These are phyloP conservation scores for Oryza meridionalis DNA, from an alignment of 176 grass and related monocot species.

Conservation along the genomic window DNA sequence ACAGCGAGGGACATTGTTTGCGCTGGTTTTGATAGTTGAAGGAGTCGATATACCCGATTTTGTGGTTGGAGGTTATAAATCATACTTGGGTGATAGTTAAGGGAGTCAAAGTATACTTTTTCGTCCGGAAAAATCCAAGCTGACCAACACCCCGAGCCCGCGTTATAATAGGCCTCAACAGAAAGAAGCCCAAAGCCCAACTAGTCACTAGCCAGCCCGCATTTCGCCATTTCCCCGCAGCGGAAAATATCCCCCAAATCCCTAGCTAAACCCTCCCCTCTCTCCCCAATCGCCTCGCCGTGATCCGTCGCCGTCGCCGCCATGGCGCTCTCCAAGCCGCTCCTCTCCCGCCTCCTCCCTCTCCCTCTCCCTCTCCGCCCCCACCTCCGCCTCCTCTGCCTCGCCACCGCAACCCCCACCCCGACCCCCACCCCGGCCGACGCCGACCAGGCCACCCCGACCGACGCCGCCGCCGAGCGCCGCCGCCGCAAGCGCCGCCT, in stretches of 20 bases:
- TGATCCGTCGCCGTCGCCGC: constrained; percentile 29
- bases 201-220: too few species aligned
- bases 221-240: background rate
- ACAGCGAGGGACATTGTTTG: too few species aligned
- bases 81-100: too few species aligned
- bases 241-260: constrained; percentile 35
- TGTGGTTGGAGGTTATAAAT: too few species aligned
- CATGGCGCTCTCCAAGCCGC: constrained; percentile 58
- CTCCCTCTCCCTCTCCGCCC: constrained; percentile 50
- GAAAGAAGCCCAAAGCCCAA: background rate
- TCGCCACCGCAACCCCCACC: background rate
- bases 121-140: too few species aligned
- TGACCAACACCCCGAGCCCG: too few species aligned
- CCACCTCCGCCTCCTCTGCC: constrained; percentile 46
- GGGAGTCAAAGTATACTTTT: too few species aligned
- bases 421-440: background rate
- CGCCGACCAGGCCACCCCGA: constrained; percentile 26
- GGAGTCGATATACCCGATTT: too few species aligned
- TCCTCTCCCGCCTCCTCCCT: constrained; percentile 42
- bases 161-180: too few species aligned
- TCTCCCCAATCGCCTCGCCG: background rate
- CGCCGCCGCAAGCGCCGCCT: constrained; percentile 70
- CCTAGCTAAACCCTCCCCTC: constrained; percentile 42
- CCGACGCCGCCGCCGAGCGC: constrained; percentile 56
- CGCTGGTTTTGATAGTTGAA: too few species aligned